Base-by-base conservation (phyloP, 176 grass and related monocot genomes). In the Carex scoparia region DNA sequence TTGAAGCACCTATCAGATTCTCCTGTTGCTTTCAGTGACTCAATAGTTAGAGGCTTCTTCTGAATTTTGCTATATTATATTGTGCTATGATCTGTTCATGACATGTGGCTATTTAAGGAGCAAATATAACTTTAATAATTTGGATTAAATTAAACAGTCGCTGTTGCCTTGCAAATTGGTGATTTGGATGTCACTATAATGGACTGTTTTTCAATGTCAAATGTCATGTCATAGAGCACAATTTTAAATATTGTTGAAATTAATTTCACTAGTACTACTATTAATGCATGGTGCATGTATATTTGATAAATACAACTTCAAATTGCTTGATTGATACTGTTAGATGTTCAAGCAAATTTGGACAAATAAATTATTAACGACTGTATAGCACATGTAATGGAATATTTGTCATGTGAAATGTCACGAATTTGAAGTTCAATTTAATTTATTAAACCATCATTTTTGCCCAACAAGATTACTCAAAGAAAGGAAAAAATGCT, bases 11-110 rank as follows among this genome's bases (percentile, higher is more conserved):
- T 81, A 15, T 63, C 56, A 81, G 35, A 19, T 14, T 61, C 32
- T 16, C 51, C 4, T 79, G 74, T 79, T 58, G 12, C 74, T 79
- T 79, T 79, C 53, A 35, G 74, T 58, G 74, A 57, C 30, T 35
- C 38, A 40, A 40, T 40, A 40, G 71, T 16, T 53, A 46, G 46
- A 75, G n/a, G 19, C 19, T 75, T 2, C 4, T 54, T 54, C 10
- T 51, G 44, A 76, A 30, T 32, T 54, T 30, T 55, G 48, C 48
- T 76, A 76, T 55, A 53, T 55, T 55, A 76, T 76, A 76, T 76
- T 76, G 10, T 30, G 1, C 46, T 13, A 75, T 75, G 19, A 75
- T 75, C 8, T 75, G 19, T 55, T 15, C 31, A 76, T 76, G 72
- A 55, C 72, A 76, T 31, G 48, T 55, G 72, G 48, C 13, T 4